These are phyloP conservation scores for Rosa chinensis DNA, from an alignment of 306 rosid species.

Conservation along the genomic window DNA sequence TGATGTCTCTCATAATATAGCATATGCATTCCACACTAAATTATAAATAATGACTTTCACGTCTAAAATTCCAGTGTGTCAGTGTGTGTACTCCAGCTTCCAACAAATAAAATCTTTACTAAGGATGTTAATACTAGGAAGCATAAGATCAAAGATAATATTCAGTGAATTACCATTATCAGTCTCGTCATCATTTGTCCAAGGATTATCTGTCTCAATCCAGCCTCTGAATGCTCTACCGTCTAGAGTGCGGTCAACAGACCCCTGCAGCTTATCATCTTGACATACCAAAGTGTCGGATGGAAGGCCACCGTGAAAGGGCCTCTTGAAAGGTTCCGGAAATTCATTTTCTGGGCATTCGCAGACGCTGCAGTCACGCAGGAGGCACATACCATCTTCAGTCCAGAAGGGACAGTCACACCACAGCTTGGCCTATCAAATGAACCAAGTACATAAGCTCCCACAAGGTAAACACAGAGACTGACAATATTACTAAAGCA, in stretches of 20 bases:
- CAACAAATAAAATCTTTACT: neutral
- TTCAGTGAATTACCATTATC: constrained; percentile 47
- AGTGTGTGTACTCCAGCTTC: neutral
- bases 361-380: constrained; percentile 63
- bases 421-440: constrained; percentile 51
- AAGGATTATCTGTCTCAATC: constrained; percentile 61
- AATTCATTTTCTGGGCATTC: constrained; percentile 62
- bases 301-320: constrained; percentile 35
- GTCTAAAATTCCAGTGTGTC: too few species aligned
- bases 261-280: constrained; percentile 62
- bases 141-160: neutral
- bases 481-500: neutral
- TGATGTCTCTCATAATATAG: too few species aligned
- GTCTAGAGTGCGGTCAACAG: constrained; percentile 63
- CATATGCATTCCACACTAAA: too few species aligned
- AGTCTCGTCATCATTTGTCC: constrained; percentile 66
- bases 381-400: constrained; percentile 63
- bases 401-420: constrained; percentile 70
- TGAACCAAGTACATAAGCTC: neutral
- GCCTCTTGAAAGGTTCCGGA: constrained; percentile 54
- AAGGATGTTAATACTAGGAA: too few species aligned
- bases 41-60: too few species aligned
- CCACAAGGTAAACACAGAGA: neutral
- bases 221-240: constrained; percentile 65
- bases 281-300: constrained; percentile 50